These are phyloP conservation scores for Naganishia vishniacii DNA, from an alignment of 768 basidiomycete genomes.

Conservation along the genomic window DNA sequence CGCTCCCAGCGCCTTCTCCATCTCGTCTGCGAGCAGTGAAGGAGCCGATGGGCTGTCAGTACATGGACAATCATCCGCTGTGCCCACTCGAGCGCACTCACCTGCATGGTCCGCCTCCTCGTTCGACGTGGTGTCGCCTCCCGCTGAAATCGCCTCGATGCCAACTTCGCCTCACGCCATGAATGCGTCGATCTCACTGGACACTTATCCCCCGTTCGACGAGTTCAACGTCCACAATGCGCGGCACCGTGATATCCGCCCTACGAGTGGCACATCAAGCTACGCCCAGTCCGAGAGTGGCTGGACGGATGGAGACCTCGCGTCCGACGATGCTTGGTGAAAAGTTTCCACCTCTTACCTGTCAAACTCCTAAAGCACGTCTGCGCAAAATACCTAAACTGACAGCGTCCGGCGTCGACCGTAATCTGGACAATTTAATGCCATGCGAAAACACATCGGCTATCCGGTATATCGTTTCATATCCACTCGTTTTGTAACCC, in stretches of 20 bases:
- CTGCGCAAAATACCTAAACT: too few relatives aligned
- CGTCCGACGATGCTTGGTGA: background rate
- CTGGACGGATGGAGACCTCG: constrained; percentile 1
- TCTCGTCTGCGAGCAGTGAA: background rate
- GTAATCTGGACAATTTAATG: too few relatives aligned
- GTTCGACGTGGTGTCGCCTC: background rate
- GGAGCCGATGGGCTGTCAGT: background rate
- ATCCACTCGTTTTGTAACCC: too few relatives aligned
- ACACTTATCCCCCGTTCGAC: constrained; percentile 3
- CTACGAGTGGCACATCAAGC: background rate
- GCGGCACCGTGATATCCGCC: background rate
- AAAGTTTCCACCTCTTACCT: too few relatives aligned
- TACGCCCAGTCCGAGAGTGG: background rate
- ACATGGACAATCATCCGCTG: background rate
- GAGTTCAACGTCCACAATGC: constrained; percentile 1
- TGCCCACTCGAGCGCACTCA: constrained; percentile 3
- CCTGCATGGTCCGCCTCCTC: constrained; percentile 9
- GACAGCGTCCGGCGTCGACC: too few relatives aligned
- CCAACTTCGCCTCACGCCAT: constrained; percentile 3
- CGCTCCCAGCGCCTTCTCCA: background rate
- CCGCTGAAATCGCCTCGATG: background rate
- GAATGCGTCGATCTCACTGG: constrained; percentile 11
- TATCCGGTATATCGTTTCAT: too few relatives aligned
- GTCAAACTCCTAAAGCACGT: too few relatives aligned
- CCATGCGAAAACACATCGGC: too few relatives aligned